Evolutionary conservation across 1,284 basidiomycete species (phyloP).

Genomic region (Pulveroboletus sp.): DNA sequence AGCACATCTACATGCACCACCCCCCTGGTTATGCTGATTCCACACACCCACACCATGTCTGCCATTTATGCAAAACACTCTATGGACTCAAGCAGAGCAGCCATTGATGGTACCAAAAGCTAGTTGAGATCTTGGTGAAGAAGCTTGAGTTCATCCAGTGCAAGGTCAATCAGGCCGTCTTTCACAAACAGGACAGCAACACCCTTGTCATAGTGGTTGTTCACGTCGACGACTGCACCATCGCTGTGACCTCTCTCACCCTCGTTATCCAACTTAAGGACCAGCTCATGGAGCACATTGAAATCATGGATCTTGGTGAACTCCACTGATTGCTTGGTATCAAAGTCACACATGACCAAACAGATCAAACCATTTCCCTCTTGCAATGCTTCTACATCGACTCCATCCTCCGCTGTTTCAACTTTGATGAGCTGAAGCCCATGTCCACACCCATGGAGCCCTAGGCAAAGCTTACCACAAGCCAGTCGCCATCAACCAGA

Average conservation of each 20-base stretch:
- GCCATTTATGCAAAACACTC: no score
- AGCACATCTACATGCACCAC: background rate
- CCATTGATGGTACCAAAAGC: background rate
- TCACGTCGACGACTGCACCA: background rate
- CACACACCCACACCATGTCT: background rate
- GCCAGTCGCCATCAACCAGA: background rate
- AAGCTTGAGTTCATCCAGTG: background rate
- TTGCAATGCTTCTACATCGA: conserved; percentile 33
- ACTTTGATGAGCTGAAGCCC: background rate
- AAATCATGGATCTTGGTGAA: background rate
- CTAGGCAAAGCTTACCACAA: background rate
- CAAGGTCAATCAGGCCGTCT: background rate
- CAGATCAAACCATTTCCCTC: conserved; percentile 18
- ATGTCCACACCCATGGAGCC: conserved; percentile 21
- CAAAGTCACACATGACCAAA: conserved; percentile 24
- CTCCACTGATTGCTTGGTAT: conserved; percentile 28
- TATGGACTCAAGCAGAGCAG: no score
- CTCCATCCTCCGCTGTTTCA: conserved; percentile 22
- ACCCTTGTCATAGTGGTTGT: no score
- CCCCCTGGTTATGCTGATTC: background rate
- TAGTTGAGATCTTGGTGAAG: background rate
- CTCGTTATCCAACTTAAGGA: background rate
- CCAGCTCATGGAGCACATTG: background rate
- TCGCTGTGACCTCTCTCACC: background rate
- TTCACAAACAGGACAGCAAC: background rate